Percentiles rank a stretch among this genome's conserved stretches.
Conservation (phyloP, 768 basidiomycete species). For the Trametes villosa region DNA sequence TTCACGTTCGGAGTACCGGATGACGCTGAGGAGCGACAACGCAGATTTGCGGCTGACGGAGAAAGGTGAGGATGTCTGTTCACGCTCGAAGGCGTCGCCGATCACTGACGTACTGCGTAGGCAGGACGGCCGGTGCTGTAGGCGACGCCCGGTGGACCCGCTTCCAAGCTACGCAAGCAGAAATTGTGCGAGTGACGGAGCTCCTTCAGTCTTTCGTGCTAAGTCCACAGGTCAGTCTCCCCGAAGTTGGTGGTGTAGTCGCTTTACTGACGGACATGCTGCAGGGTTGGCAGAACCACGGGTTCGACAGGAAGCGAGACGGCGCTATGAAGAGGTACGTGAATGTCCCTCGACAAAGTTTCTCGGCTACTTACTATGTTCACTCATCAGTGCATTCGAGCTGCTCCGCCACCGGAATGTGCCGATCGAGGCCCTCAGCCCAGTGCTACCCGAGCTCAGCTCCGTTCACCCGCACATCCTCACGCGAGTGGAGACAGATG, state of each 20-base stretch:
- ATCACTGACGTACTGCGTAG: slow-evolving; percentile 29
- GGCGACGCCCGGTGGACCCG: slow-evolving; percentile 47
- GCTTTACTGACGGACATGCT: no score
- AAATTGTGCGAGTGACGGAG: slow-evolving; percentile 40
- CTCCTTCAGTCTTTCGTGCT: slow-evolving; percentile 39
- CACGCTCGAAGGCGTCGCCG: not conserved
- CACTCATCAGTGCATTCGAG: slow-evolving; percentile 66
- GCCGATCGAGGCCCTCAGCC: slow-evolving; percentile 45
- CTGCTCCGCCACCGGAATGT: slow-evolving; percentile 66
- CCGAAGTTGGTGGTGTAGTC: no score
- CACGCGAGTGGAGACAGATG: slow-evolving; percentile 71
- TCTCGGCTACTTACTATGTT: not conserved
- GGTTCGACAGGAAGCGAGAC: slow-evolving; percentile 46
- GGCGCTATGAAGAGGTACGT: slow-evolving; percentile 49
- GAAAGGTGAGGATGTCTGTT: slow-evolving; percentile 59
- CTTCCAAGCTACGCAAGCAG: slow-evolving; percentile 39
- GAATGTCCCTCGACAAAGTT: not conserved
- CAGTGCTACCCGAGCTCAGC: slow-evolving; percentile 53
- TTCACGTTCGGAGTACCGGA: slow-evolving; percentile 86
- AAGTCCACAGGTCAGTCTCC: slow-evolving; percentile 48
- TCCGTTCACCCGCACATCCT: slow-evolving; percentile 55
- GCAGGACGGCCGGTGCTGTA: slow-evolving; percentile 46
- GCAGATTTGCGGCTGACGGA: slow-evolving; percentile 83
- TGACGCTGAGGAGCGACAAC: slow-evolving; percentile 88
- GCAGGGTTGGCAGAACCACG: slow-evolving; percentile 49